These are phyloP conservation scores for Hapsidospora chrysogenum DNA, from an alignment of 495 filamentous ascomycete genomes.

Conservation along the genomic window DNA sequence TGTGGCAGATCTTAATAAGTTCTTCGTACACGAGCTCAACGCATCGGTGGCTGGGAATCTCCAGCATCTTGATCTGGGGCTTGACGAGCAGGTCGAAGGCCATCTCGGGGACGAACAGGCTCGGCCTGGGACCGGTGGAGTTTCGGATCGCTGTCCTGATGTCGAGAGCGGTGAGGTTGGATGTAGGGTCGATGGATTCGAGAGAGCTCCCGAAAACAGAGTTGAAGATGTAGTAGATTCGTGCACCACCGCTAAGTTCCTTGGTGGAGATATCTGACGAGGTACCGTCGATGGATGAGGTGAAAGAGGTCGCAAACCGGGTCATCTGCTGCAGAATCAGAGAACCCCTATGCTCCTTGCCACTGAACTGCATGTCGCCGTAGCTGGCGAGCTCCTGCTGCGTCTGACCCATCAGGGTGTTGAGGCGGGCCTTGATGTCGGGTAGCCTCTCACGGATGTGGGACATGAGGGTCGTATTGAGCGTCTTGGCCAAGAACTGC, in stretches of 20 bases:
- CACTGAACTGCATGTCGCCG: conserved; percentile 93
- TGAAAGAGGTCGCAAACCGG: conserved; percentile 92
- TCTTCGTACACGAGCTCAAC: conserved; percentile 98
- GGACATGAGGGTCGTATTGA: conserved; percentile 87
- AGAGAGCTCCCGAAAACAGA: conserved; percentile 96
- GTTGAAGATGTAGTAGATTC: conserved; percentile 99
- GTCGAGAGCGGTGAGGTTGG: conserved; percentile 87
- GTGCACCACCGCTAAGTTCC: conserved; percentile 88
- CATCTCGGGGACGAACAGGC: conserved; percentile 91
- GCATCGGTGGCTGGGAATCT: conserved; percentile 89
- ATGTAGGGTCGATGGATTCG: conserved; percentile 88
- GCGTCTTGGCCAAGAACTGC: conserved; percentile 84
- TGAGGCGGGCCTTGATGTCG: conserved; percentile 94
- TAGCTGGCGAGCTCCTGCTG: conserved; percentile 98
- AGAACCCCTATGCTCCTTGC: conserved; percentile 89
- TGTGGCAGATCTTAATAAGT: conserved; percentile 98
- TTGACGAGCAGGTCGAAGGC: conserved; percentile 97
- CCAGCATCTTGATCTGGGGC: conserved; percentile 93
- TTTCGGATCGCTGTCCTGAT: conserved; percentile 97
- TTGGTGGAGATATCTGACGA: conserved; percentile 98
- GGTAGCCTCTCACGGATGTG: conserved; percentile 93
- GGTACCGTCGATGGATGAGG: conserved; percentile 95
- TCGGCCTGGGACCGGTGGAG: conserved; percentile 89
- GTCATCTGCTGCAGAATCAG: conserved; percentile 97
- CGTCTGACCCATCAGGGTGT: conserved; percentile 97